Evolutionary conservation across 83 land plant species (phyloP).

Genomic region (Picea abies): DNA sequence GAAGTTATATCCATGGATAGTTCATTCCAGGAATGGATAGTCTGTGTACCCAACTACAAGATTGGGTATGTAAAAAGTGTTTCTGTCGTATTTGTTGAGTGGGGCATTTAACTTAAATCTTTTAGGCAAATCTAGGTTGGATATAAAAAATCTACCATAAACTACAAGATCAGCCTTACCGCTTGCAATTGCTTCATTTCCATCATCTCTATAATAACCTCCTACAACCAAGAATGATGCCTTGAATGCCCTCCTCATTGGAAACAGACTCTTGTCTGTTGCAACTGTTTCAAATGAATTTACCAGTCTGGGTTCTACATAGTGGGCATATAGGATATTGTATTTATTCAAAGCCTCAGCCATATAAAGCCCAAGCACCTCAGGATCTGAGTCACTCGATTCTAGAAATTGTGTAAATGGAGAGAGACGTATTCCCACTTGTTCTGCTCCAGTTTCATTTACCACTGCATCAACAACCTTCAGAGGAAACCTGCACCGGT

Average conservation of each 20-base stretch:
- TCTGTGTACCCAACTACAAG: constrained; percentile 33
- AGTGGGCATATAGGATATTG: too few relatives aligned
- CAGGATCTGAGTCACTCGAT: constrained; percentile 25
- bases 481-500: not conserved
- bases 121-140: too few relatives aligned
- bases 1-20: not conserved
- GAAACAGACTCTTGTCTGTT: too few relatives aligned
- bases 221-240: too few relatives aligned
- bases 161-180: too few relatives aligned
- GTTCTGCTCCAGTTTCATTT: not conserved
- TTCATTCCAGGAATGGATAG: too few relatives aligned
- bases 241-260: too few relatives aligned
- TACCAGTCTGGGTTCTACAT: constrained; percentile 18
- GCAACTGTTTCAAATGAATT: not conserved
- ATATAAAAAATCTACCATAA: too few relatives aligned
- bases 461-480: constrained; percentile 30
- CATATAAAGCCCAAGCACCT: not conserved
- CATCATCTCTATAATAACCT: constrained; percentile 23
- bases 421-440: not conserved
- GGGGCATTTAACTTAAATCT: too few relatives aligned
- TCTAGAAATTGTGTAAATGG: constrained; percentile 26
- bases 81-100: too few relatives aligned
- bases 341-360: too few relatives aligned
- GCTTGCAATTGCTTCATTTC: constrained; percentile 22
- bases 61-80: constrained; percentile 1